Conservation (phyloP, 176 grass and related monocot species). For the Zoysia pacifica region DNA sequence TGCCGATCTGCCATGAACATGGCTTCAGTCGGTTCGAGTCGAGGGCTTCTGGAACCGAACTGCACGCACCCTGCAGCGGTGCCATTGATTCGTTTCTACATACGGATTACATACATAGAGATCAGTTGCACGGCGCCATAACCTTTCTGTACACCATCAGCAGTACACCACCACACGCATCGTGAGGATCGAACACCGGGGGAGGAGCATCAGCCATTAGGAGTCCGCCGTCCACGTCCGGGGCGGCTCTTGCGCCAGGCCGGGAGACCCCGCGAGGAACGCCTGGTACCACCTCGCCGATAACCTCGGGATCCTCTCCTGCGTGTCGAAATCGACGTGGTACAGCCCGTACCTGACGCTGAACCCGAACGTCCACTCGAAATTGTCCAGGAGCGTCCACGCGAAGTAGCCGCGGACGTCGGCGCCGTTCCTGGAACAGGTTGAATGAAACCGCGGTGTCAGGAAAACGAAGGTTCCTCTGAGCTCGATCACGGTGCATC, state of each 20-base stretch:
- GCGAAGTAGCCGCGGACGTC: constrained; percentile 61
- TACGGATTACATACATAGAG: too few relatives aligned
- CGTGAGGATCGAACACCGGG: too few relatives aligned
- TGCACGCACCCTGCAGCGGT: too few relatives aligned
- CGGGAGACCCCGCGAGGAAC: constrained; percentile 39
- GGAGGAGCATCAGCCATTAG: background rate
- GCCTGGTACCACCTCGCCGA: constrained; percentile 52
- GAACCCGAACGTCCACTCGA: constrained; percentile 58
- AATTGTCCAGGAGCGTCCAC: constrained; percentile 65
- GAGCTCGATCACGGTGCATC: too few relatives aligned
- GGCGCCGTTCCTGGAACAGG: constrained; percentile 50
- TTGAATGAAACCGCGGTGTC: background rate
- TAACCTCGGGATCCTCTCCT: constrained; percentile 46
- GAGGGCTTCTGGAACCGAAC: too few relatives aligned
- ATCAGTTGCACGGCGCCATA: too few relatives aligned
- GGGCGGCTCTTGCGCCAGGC: background rate
- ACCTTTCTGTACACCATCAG: too few relatives aligned
- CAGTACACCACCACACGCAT: too few relatives aligned
- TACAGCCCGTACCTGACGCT: constrained; percentile 45
- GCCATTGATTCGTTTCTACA: too few relatives aligned
- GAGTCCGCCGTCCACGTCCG: background rate
- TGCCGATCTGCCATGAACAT: too few relatives aligned
- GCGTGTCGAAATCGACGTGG: constrained; percentile 51
- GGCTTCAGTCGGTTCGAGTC: too few relatives aligned
- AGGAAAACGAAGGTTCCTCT: background rate